These are phyloP conservation scores for Trichoderma guizhouense DNA, from an alignment of 2,329 filamentous ascomycete genomes.

Conservation along the genomic window DNA sequence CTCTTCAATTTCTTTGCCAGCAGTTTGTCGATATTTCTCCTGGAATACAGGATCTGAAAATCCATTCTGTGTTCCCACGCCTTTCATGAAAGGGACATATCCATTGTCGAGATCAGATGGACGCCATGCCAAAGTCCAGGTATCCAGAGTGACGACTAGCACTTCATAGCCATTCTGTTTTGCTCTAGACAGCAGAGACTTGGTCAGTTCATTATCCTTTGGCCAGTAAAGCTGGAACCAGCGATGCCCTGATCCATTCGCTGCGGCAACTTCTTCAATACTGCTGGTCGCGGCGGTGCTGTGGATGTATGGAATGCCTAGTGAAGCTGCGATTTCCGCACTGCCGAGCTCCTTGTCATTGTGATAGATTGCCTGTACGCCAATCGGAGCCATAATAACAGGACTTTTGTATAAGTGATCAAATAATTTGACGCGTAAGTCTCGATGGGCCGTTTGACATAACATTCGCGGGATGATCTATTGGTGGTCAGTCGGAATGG, in stretches of 20 bases:
- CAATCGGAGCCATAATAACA: not conserved
- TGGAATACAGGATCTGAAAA: not conserved
- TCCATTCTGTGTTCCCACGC: not conserved
- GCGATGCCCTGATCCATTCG: not conserved
- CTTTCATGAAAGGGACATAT: not conserved
- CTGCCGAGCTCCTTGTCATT: not conserved
- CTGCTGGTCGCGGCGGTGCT: not conserved
- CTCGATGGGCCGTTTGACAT: not conserved
- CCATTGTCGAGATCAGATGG: not conserved
- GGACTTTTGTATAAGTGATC: not conserved
- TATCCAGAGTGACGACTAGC: not conserved
- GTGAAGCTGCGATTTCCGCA: not conserved
- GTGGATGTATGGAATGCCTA: not conserved
- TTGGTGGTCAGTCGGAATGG: not conserved
- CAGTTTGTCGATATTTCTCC: not conserved
- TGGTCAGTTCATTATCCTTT: not conserved
- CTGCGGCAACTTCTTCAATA: not conserved
- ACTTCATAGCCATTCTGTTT: not conserved
- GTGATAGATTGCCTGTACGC: not conserved
- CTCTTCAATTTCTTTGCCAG: not conserved
- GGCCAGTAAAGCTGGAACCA: not conserved
- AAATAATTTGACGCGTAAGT: not conserved
- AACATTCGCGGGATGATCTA: not conserved
- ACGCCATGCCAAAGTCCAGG: not conserved
- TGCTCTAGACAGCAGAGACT: not conserved